These are phyloP conservation scores for Picea engelmannii DNA, from an alignment of 83 land plant genomes.

Conservation along the genomic window DNA sequence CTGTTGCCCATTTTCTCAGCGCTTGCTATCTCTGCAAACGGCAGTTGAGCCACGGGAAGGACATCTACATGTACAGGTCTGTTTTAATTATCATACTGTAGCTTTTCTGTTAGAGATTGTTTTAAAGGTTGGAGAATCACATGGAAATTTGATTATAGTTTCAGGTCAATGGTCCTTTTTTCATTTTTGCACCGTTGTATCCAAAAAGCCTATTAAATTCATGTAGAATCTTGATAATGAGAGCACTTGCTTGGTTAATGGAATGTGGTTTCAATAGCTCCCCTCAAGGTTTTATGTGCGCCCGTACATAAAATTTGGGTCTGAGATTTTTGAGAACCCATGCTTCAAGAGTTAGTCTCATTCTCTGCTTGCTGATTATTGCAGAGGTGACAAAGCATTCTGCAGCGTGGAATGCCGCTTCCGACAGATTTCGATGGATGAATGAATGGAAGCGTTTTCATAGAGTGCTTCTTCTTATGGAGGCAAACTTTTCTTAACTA, in stretches of 20 bases:
- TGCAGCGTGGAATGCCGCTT: slow-evolving; percentile 44
- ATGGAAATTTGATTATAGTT: neutral
- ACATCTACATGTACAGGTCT: slow-evolving; percentile 8
- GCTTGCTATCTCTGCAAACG: neutral
- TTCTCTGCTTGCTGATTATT: neutral
- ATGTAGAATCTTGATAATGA: too few relatives aligned
- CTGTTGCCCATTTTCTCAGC: neutral
- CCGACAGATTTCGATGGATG: slow-evolving; percentile 29
- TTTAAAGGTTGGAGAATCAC: too few relatives aligned
- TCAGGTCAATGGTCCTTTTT: too few relatives aligned
- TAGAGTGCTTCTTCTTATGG: neutral
- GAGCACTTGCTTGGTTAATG: too few relatives aligned
- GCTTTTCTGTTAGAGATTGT: too few relatives aligned
- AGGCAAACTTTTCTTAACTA: neutral
- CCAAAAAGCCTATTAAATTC: too few relatives aligned
- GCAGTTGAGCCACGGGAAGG: neutral
- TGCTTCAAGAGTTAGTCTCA: too few relatives aligned
- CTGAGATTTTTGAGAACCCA: too few relatives aligned
- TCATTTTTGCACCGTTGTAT: too few relatives aligned
- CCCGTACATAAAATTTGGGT: neutral
- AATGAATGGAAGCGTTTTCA: slow-evolving; percentile 7
- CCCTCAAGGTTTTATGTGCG: too few relatives aligned
- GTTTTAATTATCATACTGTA: too few relatives aligned
- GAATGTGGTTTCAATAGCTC: too few relatives aligned
- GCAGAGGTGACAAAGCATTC: slow-evolving; percentile 41